Evolutionary conservation across 495 filamentous ascomycete genomes (phyloP).

Genomic region (Podospora anserina): DNA sequence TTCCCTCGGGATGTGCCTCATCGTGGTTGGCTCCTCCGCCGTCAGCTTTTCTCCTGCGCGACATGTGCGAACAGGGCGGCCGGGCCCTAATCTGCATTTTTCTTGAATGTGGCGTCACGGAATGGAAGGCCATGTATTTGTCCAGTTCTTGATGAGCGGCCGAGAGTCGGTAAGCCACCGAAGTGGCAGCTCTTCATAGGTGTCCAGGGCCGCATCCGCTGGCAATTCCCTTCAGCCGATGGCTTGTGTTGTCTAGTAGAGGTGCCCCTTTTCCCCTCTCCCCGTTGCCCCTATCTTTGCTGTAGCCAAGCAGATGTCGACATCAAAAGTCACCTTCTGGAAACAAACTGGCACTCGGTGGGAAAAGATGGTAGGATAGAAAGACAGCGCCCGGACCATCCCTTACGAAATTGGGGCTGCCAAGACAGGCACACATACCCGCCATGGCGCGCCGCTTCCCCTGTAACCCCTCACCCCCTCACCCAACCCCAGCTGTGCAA

Average conservation of each 20-base stretch:
- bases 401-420: neutral
- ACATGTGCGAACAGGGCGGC: conserved; percentile 4
- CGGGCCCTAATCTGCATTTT: conserved; percentile 3
- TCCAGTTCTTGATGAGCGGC: neutral
- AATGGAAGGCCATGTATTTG: conserved; percentile 10
- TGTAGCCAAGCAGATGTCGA: neutral
- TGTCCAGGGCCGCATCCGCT: neutral
- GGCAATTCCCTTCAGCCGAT: neutral
- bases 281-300: conserved; percentile 22
- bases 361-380: neutral
- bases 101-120: conserved; percentile 15
- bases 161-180: conserved; percentile 1
- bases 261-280: conserved; percentile 10
- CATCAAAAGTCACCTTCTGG: neutral
- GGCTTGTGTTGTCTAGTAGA: neutral
- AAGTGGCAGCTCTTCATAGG: neutral
- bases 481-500: conserved; percentile 5
- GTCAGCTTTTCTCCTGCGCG: neutral
- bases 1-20: conserved; percentile 4
- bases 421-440: conserved; percentile 4
- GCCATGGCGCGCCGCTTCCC: conserved; percentile 8
- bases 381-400: neutral
- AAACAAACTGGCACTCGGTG: neutral
- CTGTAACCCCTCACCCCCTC: conserved; percentile 13
- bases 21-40: conserved; percentile 4